phyloP scores from a whole-genome alignment of 1,284 basidiomycete genomes.

The Cryptococcus wingfieldii region DNA sequence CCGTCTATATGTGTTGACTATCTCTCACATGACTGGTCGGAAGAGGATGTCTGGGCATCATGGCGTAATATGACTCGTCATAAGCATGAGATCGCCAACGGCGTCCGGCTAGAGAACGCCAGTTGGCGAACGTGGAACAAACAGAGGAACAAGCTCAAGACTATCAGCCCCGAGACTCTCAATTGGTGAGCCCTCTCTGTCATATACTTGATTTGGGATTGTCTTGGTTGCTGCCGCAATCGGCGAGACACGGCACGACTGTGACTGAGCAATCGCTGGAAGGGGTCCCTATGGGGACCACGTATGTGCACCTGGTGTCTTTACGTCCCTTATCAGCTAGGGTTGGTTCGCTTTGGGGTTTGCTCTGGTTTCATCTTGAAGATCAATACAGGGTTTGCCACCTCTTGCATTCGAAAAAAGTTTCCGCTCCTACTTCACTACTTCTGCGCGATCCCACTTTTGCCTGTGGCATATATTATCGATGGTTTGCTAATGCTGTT shows the following conservation, averaged over 20 bases:
- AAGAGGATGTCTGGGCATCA: conserved; percentile 96
- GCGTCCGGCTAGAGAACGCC: conserved; percentile 91
- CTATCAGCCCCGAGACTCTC: conserved; percentile 91
- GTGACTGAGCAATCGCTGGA: background rate
- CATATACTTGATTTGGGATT: background rate
- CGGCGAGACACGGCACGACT: background rate
- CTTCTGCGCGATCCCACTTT: too few species aligned
- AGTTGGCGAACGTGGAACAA: conserved; percentile 99
- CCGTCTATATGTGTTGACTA: conserved; percentile 63
- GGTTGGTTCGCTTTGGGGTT: too few species aligned
- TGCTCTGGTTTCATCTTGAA: too few species aligned
- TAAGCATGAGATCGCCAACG: conserved; percentile 98
- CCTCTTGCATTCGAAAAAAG: background rate
- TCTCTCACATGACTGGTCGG: conserved; percentile 88
- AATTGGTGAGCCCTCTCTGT: conserved; percentile 74
- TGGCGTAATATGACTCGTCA: conserved; percentile 98
- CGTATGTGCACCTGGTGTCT: background rate
- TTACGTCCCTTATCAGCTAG: background rate
- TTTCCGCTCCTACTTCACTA: too few species aligned
- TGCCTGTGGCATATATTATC: background rate
- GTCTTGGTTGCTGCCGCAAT: background rate
- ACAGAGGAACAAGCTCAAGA: conserved; percentile 93
- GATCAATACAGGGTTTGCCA: too few species aligned
- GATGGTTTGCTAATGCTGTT: background rate
- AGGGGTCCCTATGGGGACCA: background rate